These are phyloP conservation scores for Nothopassalora personata DNA, from an alignment of 2,329 filamentous ascomycete species.

Conservation along the genomic window DNA sequence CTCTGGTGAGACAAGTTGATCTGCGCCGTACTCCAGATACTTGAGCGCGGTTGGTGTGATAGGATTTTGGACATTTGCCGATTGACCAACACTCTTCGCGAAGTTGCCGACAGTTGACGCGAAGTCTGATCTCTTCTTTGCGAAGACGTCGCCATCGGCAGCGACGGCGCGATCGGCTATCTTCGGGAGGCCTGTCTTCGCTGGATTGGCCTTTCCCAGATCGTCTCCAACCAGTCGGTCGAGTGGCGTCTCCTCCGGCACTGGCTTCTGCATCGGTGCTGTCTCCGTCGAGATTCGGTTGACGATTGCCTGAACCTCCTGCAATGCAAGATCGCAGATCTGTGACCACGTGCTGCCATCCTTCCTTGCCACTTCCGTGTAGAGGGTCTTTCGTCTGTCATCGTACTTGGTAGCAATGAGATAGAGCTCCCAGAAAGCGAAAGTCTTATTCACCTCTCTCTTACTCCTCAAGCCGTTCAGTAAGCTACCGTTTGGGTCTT, in stretches of 20 bases:
- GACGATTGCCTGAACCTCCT: conserved; percentile 62
- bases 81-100: conserved; percentile 46
- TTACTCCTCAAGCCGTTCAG: conserved; percentile 78
- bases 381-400: conserved; percentile 74
- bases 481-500: conserved; percentile 82
- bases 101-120: conserved; percentile 38
- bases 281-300: conserved; percentile 55
- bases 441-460: conserved; percentile 71
- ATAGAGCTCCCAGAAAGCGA: conserved; percentile 86
- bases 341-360: conserved; percentile 79
- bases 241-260: conserved; percentile 14
- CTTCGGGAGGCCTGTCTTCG: conserved; percentile 20
- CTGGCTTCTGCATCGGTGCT: conserved; percentile 15
- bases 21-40: conserved; percentile 27
- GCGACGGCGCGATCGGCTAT: conserved; percentile 27
- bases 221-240: conserved; percentile 18
- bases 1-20: conserved; percentile 36
- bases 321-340: conserved; percentile 63
- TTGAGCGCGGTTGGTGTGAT: conserved; percentile 35
- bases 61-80: conserved; percentile 35
- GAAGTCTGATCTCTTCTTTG: conserved; percentile 15
- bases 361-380: conserved; percentile 75
- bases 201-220: conserved; percentile 28
- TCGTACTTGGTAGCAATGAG: conserved; percentile 71
- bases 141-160: conserved; percentile 23